Evolutionary conservation across 805 yeast species (phyloP).

Genomic region (Hanseniaspora meyeri): DNA sequence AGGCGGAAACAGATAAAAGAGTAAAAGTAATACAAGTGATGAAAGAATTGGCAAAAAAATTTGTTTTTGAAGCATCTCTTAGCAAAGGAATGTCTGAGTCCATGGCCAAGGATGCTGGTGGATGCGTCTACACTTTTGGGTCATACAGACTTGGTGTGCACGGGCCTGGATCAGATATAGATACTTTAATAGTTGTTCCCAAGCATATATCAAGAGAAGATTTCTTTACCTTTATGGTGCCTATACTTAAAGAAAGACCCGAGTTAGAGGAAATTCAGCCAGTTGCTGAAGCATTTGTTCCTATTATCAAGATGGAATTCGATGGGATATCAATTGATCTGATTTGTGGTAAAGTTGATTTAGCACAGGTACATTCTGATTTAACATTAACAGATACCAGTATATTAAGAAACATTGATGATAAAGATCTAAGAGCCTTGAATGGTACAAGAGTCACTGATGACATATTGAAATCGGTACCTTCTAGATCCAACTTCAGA

Average conservation of each 20-base stretch:
- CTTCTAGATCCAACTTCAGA: constrained; percentile 83
- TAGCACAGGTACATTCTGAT: constrained; percentile 68
- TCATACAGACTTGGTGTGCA: constrained; percentile 90
- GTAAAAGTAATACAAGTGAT: constrained; percentile 57
- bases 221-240: constrained; percentile 71
- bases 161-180: constrained; percentile 97
- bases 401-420: constrained; percentile 75
- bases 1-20: constrained; percentile 69
- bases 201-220: constrained; percentile 86
- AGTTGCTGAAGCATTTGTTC: constrained; percentile 97
- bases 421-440: constrained; percentile 73
- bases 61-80: constrained; percentile 70
- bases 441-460: constrained; percentile 97
- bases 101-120: constrained; percentile 95
- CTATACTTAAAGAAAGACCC: constrained; percentile 53
- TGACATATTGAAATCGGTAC: constrained; percentile 78
- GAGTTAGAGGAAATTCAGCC: constrained; percentile 85
- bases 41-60: constrained; percentile 65
- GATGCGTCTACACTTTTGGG: constrained; percentile 92
- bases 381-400: constrained; percentile 75
- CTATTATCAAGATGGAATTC: constrained; percentile 80
- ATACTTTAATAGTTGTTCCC: constrained; percentile 91
- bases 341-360: constrained; percentile 68
- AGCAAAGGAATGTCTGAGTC: constrained; percentile 90
- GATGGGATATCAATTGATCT: constrained; percentile 88